phyloP scores from a whole-genome alignment of 169 alveolate species.

The Eimeria acervulina region DNA sequence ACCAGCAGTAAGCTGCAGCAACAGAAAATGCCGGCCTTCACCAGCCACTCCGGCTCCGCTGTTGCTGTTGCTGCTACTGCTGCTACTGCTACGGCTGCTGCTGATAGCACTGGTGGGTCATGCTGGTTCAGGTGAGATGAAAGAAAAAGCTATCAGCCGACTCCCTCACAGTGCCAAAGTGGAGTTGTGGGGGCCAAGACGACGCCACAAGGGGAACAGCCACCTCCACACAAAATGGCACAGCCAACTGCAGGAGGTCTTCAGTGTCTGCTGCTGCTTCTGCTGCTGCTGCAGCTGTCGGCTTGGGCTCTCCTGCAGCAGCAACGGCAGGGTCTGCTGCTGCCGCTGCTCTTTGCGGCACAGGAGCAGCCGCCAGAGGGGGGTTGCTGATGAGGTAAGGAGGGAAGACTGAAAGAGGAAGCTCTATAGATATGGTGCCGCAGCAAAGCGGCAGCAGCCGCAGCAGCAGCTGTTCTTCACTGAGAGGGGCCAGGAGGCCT shows the following conservation, averaged over 20 bases:
- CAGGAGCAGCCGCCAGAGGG: neutral
- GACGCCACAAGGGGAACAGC: slow-evolving; percentile 6
- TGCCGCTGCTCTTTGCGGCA: neutral
- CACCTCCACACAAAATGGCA: slow-evolving; percentile 39
- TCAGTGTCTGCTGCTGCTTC: neutral
- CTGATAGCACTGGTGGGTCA: neutral
- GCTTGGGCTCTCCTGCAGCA: neutral
- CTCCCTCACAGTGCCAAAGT: slow-evolving; percentile 33
- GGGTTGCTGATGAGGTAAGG: neutral
- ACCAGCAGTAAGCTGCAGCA: neutral
- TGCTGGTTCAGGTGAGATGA: neutral
- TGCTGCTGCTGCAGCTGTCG: neutral
- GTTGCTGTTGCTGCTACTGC: slow-evolving; percentile 19
- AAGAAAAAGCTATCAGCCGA: no score
- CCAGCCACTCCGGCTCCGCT: neutral
- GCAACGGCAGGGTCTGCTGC: neutral
- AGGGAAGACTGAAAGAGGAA: slow-evolving; percentile 43
- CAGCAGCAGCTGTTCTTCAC: slow-evolving; percentile 16
- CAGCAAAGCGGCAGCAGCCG: slow-evolving; percentile 72
- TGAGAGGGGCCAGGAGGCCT: neutral
- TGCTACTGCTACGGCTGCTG: neutral
- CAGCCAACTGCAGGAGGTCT: neutral
- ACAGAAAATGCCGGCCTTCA: no score
- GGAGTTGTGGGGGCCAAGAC: slow-evolving; percentile 53
- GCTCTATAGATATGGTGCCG: slow-evolving; percentile 29